Evolutionary conservation across 1,284 basidiomycete species (phyloP).

Genomic region (Bjerkandera adusta): DNA sequence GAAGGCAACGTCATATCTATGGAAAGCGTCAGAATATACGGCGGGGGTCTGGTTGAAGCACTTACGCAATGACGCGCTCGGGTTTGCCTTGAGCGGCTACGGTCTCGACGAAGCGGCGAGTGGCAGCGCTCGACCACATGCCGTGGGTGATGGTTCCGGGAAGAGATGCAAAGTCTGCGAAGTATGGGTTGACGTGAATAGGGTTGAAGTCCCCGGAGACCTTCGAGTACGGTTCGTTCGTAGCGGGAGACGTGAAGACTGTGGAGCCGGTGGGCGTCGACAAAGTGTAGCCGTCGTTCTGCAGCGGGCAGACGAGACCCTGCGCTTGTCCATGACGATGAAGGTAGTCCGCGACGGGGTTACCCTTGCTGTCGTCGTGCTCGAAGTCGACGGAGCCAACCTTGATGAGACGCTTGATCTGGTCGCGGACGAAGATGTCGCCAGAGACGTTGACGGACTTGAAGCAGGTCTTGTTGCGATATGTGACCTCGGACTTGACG

Average conservation of each 20-base stretch:
- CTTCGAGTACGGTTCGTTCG: conserved; percentile 94
- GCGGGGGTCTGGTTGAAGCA: conserved; percentile 20
- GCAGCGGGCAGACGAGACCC: conserved; percentile 75
- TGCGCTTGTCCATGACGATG: conserved; percentile 85
- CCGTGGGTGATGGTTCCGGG: conserved; percentile 98
- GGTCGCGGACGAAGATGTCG: conserved; percentile 82
- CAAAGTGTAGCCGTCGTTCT: conserved; percentile 86
- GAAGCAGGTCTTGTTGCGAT: conserved; percentile 90
- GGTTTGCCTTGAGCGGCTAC: conserved; percentile 93
- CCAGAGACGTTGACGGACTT: conserved; percentile 83
- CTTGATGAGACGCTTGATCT: conserved; percentile 83
- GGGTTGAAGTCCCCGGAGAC: conserved; percentile 97
- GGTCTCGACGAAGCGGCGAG: conserved; percentile 90
- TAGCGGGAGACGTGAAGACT: conserved; percentile 75
- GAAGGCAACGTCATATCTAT: conserved; percentile 87
- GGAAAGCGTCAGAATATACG: conserved; percentile 10
- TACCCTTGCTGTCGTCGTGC: conserved; percentile 86
- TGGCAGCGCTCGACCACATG: conserved; percentile 95
- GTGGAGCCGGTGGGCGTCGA: conserved; percentile 55
- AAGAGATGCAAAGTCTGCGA: conserved; percentile 90
- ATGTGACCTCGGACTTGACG: conserved; percentile 80
- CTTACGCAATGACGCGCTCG: conserved; percentile 84
- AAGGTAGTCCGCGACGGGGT: conserved; percentile 92
- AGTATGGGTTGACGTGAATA: conserved; percentile 99
- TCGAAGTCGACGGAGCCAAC: conserved; percentile 88